phyloP scores from a whole-genome alignment of 129 eudicot species.

The Pseudognaphalium luteoalbum region DNA sequence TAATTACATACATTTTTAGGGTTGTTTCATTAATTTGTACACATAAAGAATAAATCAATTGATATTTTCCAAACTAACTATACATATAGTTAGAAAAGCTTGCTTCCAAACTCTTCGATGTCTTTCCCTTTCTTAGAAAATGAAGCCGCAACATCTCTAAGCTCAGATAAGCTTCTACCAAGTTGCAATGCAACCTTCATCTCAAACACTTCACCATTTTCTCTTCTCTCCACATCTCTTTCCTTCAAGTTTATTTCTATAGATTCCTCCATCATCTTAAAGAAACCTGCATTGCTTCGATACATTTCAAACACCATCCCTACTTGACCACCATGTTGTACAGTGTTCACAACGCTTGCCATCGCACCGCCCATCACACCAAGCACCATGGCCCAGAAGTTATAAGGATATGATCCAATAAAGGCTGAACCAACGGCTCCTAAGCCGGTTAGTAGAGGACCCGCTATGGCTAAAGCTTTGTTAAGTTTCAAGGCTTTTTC shows the following conservation, averaged over 20 bases:
- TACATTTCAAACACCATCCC: slow-evolving; percentile 97
- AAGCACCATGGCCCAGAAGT: slow-evolving; percentile 48
- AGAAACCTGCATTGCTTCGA: slow-evolving; percentile 79
- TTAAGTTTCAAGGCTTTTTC: slow-evolving; percentile 56
- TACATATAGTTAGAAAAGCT: slow-evolving; percentile 42
- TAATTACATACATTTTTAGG: too few relatives aligned
- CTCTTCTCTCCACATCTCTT: slow-evolving; percentile 44
- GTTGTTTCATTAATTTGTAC: too few relatives aligned
- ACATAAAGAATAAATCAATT: too few relatives aligned
- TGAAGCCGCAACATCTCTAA: slow-evolving; percentile 53
- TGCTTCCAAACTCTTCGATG: slow-evolving; percentile 79
- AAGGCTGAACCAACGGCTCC: slow-evolving; percentile 65
- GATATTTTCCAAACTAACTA: too few relatives aligned
- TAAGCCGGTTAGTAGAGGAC: slow-evolving; percentile 54
- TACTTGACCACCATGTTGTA: slow-evolving; percentile 89
- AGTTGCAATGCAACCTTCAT: slow-evolving; percentile 74
- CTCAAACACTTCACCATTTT: slow-evolving; percentile 73
- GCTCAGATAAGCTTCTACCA: slow-evolving; percentile 73
- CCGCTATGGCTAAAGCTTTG: slow-evolving; percentile 54
- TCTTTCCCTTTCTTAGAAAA: slow-evolving; percentile 30
- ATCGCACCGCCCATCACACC: slow-evolving; percentile 64
- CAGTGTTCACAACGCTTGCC: slow-evolving; percentile 54
- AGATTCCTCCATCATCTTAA: slow-evolving; percentile 55
- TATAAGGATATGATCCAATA: slow-evolving; percentile 30
- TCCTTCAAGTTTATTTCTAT: slow-evolving; percentile 50